Conservation (phyloP, 2,329 filamentous ascomycete species). For the Orbilia ellipsospora region DNA sequence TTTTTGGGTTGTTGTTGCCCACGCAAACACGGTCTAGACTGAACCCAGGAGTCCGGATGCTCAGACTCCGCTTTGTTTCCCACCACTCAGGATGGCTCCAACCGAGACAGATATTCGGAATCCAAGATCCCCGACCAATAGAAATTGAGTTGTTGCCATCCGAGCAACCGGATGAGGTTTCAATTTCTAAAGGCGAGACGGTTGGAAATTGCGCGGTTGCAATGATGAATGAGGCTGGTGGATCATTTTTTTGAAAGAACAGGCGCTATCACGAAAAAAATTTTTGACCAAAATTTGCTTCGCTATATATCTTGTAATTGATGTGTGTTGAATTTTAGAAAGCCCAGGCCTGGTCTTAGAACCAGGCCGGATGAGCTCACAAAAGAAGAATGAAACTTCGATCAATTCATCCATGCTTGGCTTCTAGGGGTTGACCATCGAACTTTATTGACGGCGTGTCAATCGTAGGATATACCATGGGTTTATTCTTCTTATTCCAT, state of each 20-base stretch:
- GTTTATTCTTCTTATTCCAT: too few species aligned
- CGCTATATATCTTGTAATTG: too few species aligned
- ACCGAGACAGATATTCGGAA: conserved; percentile 38
- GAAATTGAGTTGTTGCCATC: conserved; percentile 6
- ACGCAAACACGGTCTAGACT: conserved; percentile 2
- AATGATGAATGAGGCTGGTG: not conserved
- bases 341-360: not conserved
- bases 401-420: not conserved
- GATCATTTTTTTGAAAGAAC: conserved; percentile 18
- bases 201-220: conserved; percentile 31
- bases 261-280: conserved; percentile 17
- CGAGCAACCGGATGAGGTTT: conserved; percentile 16
- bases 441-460: too few species aligned
- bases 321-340: not conserved
- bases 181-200: conserved; percentile 24
- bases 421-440: not conserved
- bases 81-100: not conserved
- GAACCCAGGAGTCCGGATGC: not conserved
- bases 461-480: too few species aligned
- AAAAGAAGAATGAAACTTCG: not conserved
- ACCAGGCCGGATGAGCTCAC: not conserved
- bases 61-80: not conserved
- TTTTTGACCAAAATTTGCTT: too few species aligned
- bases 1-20: not conserved
- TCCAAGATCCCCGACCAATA: conserved; percentile 26